Evolutionary conservation across 192 early-diverging fungal species (phyloP).

Genomic region (Chytriomyces confervae): DNA sequence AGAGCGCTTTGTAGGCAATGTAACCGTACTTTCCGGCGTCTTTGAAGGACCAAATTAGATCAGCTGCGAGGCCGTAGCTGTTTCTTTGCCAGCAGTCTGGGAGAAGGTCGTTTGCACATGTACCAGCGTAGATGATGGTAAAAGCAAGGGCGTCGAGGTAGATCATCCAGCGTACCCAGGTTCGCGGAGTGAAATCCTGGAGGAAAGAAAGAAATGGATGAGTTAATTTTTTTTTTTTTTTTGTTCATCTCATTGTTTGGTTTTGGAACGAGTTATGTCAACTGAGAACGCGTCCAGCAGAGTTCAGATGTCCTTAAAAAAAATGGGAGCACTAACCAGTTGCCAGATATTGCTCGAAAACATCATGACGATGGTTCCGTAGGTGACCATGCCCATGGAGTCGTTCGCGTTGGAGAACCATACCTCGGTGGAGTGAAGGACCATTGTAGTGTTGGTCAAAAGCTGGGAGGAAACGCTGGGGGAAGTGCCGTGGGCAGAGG

Average conservation of each 20-base stretch:
- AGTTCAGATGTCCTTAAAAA: background rate
- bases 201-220: background rate
- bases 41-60: slow-evolving; percentile 15
- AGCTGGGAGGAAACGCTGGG: no score
- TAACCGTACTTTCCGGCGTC: slow-evolving; percentile 22
- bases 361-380: slow-evolving; percentile 23
- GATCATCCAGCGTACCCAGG: slow-evolving; percentile 32
- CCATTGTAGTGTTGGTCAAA: no score
- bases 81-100: slow-evolving; percentile 19
- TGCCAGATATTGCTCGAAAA: slow-evolving; percentile 25
- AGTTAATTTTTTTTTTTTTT: no score
- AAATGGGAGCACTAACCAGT: background rate
- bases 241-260: no score
- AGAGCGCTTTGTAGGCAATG: slow-evolving; percentile 21
- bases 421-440: no score
- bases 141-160: slow-evolving; percentile 24
- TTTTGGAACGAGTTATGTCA: no score
- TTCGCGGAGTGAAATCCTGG: slow-evolving; percentile 5
- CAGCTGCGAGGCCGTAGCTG: slow-evolving; percentile 14
- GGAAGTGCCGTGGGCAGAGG: no score
- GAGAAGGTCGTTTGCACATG: slow-evolving; percentile 12
- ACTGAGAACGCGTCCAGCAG: background rate
- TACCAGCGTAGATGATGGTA: slow-evolving; percentile 10
- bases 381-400: slow-evolving; percentile 30
- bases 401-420: slow-evolving; percentile 13